Base-by-base conservation (phyloP, 2,329 filamentous ascomycete genomes). In the Gyromitra esculenta region DNA sequence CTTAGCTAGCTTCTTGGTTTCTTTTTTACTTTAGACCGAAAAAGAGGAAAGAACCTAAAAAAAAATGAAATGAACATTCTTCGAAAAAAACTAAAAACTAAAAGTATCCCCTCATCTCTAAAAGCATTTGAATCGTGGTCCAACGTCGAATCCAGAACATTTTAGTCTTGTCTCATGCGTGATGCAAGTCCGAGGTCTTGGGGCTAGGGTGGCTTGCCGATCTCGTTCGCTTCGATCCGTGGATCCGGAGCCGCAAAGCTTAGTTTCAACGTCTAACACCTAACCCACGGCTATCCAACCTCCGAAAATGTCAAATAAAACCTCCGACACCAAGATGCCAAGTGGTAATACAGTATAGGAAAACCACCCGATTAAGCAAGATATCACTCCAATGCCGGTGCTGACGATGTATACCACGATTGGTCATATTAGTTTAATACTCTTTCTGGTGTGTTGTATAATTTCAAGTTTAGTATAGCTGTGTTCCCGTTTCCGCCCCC, bases 11-110 rank as follows among this genome's bases (percentile, higher is more conserved):
- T 63, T 54, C 50, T 41, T 35, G 54, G 21, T 48, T 68, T 70
- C 31, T 15, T 65, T 69, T 70, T 57, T 57, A 63, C 64, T 69
- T 66, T 74, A 69, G 64, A 74, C 43, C 43, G 31, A 62, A 62
- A 67, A 63, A 63, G 71, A 63, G 50, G 63, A 52, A 52, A 56
- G 43, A 59, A 43, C 57, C n/a, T 5, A 68, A 73, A 73, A 69
- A 69, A 60, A 62, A 70, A 60, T 50, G 25, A 60, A 69, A 60
- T 37, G 43, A 48, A 62, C 5, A 31, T 41, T 39, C 25, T 70
- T 41, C 7, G 41, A 57, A 37, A 57, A 13, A 35, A 37, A 37
- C 31, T n/a, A 18, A 25, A 31, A 54, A 54, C 21, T 6, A 31
- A n/a, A 15, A 6, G 5, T 5, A n/a, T 37, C 25, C 15, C 54